Percentiles rank a stretch among this genome's conserved stretches.
These are phyloP conservation scores for Colletotrichum noveboracense DNA, from an alignment of 2,329 filamentous ascomycete species.

Conservation along the genomic window DNA sequence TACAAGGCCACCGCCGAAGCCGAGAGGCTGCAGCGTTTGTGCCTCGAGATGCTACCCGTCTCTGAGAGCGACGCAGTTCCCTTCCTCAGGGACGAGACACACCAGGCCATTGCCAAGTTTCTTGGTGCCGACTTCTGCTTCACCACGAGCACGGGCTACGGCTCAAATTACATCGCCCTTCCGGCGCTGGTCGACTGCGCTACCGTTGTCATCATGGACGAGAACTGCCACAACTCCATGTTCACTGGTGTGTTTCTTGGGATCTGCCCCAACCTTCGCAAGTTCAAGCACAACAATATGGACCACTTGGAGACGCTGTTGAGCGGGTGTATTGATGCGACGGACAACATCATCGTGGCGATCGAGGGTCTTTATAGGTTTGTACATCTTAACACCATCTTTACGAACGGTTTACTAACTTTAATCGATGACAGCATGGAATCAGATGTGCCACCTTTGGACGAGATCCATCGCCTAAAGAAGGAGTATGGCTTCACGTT, in stretches of 20 bases:
- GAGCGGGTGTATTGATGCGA: background rate
- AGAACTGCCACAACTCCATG: conserved; percentile 20
- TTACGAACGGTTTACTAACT: rapidly evolving
- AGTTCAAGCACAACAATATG: conserved; percentile 15
- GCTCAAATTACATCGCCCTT: conserved; percentile 21
- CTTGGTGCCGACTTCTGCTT: conserved; percentile 16
- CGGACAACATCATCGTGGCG: background rate
- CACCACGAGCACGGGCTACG: conserved; percentile 20
- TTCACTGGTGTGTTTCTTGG: conserved; percentile 19
- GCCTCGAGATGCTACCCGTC: conserved; percentile 17
- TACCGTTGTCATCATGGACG: conserved; percentile 13
- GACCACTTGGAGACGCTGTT: conserved; percentile 5
- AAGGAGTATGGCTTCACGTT: conserved; percentile 11
- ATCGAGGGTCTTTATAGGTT: conserved; percentile 18
- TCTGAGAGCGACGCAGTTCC: conserved; percentile 9
- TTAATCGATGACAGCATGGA: background rate
- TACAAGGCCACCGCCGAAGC: background rate
- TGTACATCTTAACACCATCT: background rate
- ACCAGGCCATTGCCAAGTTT: conserved; percentile 4
- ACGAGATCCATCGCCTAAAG: background rate
- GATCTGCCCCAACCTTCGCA: background rate
- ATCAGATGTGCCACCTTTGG: background rate
- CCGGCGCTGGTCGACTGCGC: conserved; percentile 6
- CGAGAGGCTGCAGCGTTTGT: conserved; percentile 15
- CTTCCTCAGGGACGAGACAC: conserved; percentile 1